Base-by-base conservation (phyloP, 352 stramenopile genomes). In the Globisporangium canariense region DNA sequence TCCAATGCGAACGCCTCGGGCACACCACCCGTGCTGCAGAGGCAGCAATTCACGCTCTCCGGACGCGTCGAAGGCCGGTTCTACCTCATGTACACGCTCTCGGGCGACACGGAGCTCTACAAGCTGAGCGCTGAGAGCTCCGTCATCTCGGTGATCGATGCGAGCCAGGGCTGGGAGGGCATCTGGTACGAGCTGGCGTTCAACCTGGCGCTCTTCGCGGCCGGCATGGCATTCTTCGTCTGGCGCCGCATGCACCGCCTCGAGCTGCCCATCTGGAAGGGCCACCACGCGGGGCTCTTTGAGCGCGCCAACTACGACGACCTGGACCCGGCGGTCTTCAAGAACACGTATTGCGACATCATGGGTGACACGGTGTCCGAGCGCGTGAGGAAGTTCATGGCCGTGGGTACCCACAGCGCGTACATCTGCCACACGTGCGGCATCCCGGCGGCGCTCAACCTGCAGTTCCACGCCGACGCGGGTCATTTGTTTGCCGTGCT, bases 271-370 rank as follows among this genome's bases (percentile, higher is more conserved):
- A 78, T 91, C 45, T 94, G 81, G 79, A 66, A 79, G n/a, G 74
- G 73, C 2, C 76, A 88, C 41, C 76, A 78, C 1, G 75, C 74
- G 28, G 71, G 70, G 14, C 76, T 94, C 13, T 94, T 94, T 69
- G 77, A 92, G 59, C 84, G 81, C 36, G 75, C 75, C 51, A 92
- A 94, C 71, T 90, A 83, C 54, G 85, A 91, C 46, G 70, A 83
- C 32, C 63, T 90, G 0, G 66, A 77, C 7, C 58, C 64, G 11
- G 49, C 69, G 8, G 60, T 58, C 18, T 91, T 90, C 45, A 63
- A 64, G 13, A 65, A 68, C 50, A 81, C 78, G 43, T 90, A 91
- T 65, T 54, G 71, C 1, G 72, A 84, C 43, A 73, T 92, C 30
- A 50, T 71, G 3, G 81, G 74, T 2, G 34, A 58, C 3, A 79